These are phyloP conservation scores for Candida taoyuanica DNA, from an alignment of 805 yeast genomes.

Conservation along the genomic window DNA sequence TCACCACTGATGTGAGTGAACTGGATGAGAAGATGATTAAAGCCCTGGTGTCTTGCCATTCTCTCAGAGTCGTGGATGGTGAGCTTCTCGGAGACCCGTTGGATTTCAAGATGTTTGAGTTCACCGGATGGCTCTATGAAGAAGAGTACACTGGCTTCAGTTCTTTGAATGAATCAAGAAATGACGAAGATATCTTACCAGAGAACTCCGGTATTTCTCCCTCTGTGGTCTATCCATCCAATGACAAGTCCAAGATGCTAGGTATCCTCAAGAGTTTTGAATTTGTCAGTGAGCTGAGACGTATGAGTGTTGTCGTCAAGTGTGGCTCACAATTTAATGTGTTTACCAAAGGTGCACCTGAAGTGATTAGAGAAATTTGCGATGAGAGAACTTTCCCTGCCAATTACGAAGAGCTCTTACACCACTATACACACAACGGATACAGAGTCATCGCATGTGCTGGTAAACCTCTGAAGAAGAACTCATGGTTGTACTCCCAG, in stretches of 20 bases:
- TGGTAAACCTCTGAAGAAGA: slow-evolving; percentile 44
- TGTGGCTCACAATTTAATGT: slow-evolving; percentile 41
- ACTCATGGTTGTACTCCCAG: slow-evolving; percentile 46
- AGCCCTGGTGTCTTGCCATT: slow-evolving; percentile 68
- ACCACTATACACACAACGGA: slow-evolving; percentile 88
- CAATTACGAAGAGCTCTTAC: slow-evolving; percentile 67
- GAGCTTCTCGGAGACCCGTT: slow-evolving; percentile 91
- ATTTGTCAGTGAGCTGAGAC: slow-evolving; percentile 75
- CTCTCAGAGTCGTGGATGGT: slow-evolving; percentile 71
- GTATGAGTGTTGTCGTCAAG: slow-evolving; percentile 83
- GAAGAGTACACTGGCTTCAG: slow-evolving; percentile 54
- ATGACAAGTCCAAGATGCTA: slow-evolving; percentile 34
- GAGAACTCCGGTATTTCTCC: slow-evolving; percentile 43
- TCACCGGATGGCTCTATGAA: slow-evolving; percentile 69
- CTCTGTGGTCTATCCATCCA: slow-evolving; percentile 44
- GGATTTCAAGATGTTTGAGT: slow-evolving; percentile 90
- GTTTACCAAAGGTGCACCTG: slow-evolving; percentile 96
- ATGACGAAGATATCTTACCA: slow-evolving; percentile 35
- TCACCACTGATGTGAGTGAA: slow-evolving; percentile 22
- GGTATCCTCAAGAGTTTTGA: slow-evolving; percentile 63
- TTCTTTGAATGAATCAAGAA: slow-evolving; percentile 35
- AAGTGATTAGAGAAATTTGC: slow-evolving; percentile 79
- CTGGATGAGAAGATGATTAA: slow-evolving; percentile 32
- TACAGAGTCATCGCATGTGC: slow-evolving; percentile 96
- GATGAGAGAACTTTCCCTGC: slow-evolving; percentile 63